These are phyloP conservation scores for Marsdenia floribunda DNA, from an alignment of 257 asterid genomes.

Conservation along the genomic window DNA sequence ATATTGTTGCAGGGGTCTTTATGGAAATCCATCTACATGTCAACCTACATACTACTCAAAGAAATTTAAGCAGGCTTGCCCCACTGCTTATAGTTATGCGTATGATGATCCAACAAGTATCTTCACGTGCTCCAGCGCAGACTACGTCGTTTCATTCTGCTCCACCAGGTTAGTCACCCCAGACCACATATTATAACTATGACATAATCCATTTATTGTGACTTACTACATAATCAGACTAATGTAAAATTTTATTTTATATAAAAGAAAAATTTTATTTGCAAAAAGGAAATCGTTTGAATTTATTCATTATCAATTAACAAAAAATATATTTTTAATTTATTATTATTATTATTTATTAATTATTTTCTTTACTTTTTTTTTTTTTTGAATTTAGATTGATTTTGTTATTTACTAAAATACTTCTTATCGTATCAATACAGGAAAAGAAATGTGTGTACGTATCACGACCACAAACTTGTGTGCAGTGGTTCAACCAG, in stretches of 20 bases:
- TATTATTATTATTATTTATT: no score
- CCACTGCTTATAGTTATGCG: constrained; percentile 82
- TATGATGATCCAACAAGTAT: constrained; percentile 88
- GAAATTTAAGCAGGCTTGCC: constrained; percentile 69
- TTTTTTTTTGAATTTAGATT: no score
- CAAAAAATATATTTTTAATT: no score
- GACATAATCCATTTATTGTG: no score
- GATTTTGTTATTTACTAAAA: neutral
- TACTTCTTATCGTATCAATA: neutral
- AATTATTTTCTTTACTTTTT: neutral
- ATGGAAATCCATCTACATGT: constrained; percentile 71
- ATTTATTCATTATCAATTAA: no score
- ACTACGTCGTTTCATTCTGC: constrained; percentile 75
- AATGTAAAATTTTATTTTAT: no score
- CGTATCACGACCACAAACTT: constrained; percentile 55
- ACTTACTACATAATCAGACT: no score
- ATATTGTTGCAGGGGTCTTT: constrained; percentile 73
- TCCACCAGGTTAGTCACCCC: constrained; percentile 38
- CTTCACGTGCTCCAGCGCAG: constrained; percentile 60
- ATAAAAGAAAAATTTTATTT: no score
- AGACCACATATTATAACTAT: no score
- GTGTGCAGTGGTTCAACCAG: constrained; percentile 46
- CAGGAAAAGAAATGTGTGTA: constrained; percentile 60
- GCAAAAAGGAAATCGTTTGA: no score
- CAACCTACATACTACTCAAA: constrained; percentile 74